Evolutionary conservation across 495 filamentous ascomycete genomes (phyloP), one percentile per base, ranked within the genome.

Genomic region (Annulohypoxylon bovei): DNA sequence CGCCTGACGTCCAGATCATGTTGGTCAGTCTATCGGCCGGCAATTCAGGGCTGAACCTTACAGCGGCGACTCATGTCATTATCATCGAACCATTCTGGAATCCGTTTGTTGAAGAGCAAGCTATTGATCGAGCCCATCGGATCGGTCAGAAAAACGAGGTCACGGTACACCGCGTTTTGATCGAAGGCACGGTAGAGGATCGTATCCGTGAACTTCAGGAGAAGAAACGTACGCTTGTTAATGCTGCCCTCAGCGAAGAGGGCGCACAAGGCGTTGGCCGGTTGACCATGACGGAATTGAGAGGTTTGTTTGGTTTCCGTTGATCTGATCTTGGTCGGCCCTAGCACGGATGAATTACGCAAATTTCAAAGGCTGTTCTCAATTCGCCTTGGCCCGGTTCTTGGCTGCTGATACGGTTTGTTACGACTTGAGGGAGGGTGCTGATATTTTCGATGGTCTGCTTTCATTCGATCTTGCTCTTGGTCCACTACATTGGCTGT

Each of bases 31-130:
- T 98, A 39, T 93, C 93, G 57, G 95, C 95, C 0, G 95, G 95
- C 11, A 98, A 98, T 75, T 87, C 95, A 0, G 95, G 95, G 0
- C 83, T 98, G 37, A 98, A 98, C 76, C 86, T 98, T 18, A 90
- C 91, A 6, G 89, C 89, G n/a, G 95, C 95, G 0, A 91, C 89
- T 0, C 90, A 93, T 69, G 92, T 98, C 67, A 93, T 98, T 75
- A 91, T 98, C 57, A 88, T 96, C 61, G 95, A 98, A 70, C 95
- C 95, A 0, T 97, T 97, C 82, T 98, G 95, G 93, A 98, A 98
- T 66, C 94, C 95, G 0, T 97, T 91, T 75, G 91, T 97, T 25
- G 95, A 98, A 80, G 92, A 94, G 71, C 95, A 98, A 77, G 95
- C 95, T 1, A 90, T 98, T 60, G 95, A 97, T 78, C 92, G 95